Base-by-base conservation (phyloP, 2,329 filamentous ascomycete species). In the Pestalotiopsis sp. region DNA sequence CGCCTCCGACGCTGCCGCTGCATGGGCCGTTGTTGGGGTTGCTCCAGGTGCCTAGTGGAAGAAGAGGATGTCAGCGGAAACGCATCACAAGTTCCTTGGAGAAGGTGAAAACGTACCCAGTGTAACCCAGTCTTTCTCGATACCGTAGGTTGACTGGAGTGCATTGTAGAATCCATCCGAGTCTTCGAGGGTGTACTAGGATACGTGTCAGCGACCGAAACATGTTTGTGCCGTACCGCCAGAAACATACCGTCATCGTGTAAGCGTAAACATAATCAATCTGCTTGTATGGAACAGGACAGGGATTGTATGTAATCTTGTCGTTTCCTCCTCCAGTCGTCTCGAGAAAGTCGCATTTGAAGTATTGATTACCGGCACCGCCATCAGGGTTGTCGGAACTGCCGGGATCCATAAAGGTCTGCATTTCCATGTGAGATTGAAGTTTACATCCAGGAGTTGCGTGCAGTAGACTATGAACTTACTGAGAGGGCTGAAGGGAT, bases 211-310 rank as follows among this genome's bases (percentile, higher is more conserved):
- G 27, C 4, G 5, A 31, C 3, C 62, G 62, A 38, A 65, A 49
- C 23, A 38, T n/a, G n/a, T n/a, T n/a, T n/a, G n/a, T n/a, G n/a
- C n/a, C n/a, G n/a, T n/a, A n/a, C n/a, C n/a, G n/a, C n/a, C n/a
- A n/a, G n/a, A n/a, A n/a, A n/a, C n/a, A n/a, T n/a, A 65, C 62
- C 36, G 62, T 49, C n/a, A 65, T 65, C 11, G 17, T 25, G 62
- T 52, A 65, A 36, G 36, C 62, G n/a, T 56, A 23, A 12, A 25
- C 23, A 27, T 23, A 63, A 2, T 13, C 12, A 6, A 41, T 63
- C 61, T 41, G 36, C 13, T 41, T 41, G 61, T 63, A 36, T 5
- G 25, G 61, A 3, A 41, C 25, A 17, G 57, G 57, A 25, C 57
- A 59, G 1, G 57, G 57, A 25, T 59, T 59, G 57, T 20, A 59